A percentile compares a stretch with the other conserved stretches of the same genome.
phyloP scores from a whole-genome alignment of 225 moss, liverwort and hornwort species.

The Lunularia cruciata region DNA sequence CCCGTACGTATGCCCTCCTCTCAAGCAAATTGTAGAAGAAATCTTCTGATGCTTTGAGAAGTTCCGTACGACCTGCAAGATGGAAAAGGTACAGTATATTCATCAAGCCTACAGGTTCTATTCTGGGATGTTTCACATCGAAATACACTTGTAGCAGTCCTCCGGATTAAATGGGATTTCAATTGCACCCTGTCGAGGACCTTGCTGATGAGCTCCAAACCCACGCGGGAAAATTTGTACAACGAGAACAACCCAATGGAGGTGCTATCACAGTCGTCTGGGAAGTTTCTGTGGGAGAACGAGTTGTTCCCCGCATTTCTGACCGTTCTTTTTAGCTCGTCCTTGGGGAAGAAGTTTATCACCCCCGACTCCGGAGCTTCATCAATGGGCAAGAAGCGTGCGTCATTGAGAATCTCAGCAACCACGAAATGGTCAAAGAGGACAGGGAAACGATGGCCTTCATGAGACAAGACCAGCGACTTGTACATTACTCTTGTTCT shows the following conservation, averaged over 20 bases:
- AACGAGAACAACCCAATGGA: not conserved
- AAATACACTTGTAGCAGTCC: constrained; percentile 12
- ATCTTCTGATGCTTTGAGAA: not conserved
- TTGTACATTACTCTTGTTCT: constrained; percentile 15
- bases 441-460: constrained; percentile 24
- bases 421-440: constrained; percentile 33
- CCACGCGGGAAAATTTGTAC: constrained; percentile 18
- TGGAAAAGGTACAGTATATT: constrained; percentile 21
- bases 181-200: constrained; percentile 19
- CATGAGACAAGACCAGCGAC: constrained; percentile 15
- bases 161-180: constrained; percentile 4
- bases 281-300: constrained; percentile 11
- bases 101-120: constrained; percentile 3
- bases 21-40: not conserved
- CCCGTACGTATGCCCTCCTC: not conserved
- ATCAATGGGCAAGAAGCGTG: constrained; percentile 9
- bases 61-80: not conserved
- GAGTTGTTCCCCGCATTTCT: not conserved
- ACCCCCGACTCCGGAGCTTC: constrained; percentile 10
- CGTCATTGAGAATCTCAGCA: constrained; percentile 23
- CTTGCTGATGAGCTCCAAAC: not conserved
- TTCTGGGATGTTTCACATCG: constrained; percentile 4
- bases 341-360: constrained; percentile 21
- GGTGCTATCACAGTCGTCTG: constrained; percentile 19
- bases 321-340: not conserved